Evolutionary conservation across 345 rosid genomes (phyloP).

Genomic region (Melastoma malabathricum): DNA sequence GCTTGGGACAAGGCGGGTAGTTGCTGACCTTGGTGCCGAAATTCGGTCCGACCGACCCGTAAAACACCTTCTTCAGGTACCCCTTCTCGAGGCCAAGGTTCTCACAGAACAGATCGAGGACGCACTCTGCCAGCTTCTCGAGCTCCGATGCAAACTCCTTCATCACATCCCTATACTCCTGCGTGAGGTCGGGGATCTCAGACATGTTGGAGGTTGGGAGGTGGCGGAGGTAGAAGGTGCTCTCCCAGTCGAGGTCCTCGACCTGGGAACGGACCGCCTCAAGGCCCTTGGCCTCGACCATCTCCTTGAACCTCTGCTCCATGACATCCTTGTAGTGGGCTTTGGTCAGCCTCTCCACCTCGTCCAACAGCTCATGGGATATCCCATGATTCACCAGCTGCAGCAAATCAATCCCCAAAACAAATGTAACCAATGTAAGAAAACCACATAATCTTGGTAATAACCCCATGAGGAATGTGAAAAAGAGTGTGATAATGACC

Average conservation of each 20-base stretch:
- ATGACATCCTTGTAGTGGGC: conserved; percentile 49
- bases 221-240: conserved; percentile 59
- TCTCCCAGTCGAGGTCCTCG: conserved; percentile 65
- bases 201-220: conserved; percentile 48
- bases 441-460: neutral
- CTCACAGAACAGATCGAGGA: conserved; percentile 53
- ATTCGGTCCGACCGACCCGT: conserved; percentile 61
- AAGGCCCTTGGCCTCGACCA: conserved; percentile 44
- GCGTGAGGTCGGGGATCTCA: conserved; percentile 42
- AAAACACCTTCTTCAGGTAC: conserved; percentile 51
- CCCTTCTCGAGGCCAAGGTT: conserved; percentile 76
- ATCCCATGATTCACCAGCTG: conserved; percentile 69
- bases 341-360: conserved; percentile 52
- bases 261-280: conserved; percentile 41
- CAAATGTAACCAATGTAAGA: neutral
- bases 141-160: conserved; percentile 39
- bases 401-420: too few species aligned
- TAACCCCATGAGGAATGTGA: neutral
- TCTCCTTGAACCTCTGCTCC: conserved; percentile 60
- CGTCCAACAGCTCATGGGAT: conserved; percentile 50
- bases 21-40: conserved; percentile 84
- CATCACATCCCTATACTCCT: conserved; percentile 48
- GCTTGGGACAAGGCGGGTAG: conserved; percentile 92
- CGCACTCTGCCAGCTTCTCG: conserved; percentile 52
- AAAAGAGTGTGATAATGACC: conserved; percentile 18